Evolutionary conservation across 306 rosid species (phyloP), one percentile per base, ranked within the genome.

Genomic region (Prunus mira): DNA sequence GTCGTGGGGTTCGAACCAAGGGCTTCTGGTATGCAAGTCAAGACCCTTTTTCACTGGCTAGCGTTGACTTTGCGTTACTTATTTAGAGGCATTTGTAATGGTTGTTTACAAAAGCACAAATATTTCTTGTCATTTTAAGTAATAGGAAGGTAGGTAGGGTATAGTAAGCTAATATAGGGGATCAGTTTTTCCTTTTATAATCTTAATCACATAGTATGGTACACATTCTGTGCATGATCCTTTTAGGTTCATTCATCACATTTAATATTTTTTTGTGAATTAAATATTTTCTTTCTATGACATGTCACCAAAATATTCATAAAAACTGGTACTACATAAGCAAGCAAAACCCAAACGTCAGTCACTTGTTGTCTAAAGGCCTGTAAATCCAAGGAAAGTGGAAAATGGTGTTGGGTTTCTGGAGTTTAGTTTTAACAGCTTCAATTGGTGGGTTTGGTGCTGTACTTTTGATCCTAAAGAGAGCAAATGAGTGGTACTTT

Each of bases 401-500:
- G 71, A 63, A 76, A 61, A 67, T 76, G 87, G 72, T 58, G 43
- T 52, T 41, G 68, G 80, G 66, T 64, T 79, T 80, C 8, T 32
- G 66, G 20, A 54, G 73, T 78, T 27, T 68, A 50, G 72, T 80
- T 12, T 62, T 72, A 14, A 65, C 65, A 2, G 60, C 73, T 78
- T 64, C 79, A 27, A 27, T 87, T 68, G 90, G 77, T 41, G 86
- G 81, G 43, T 78, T 86, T 84, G 81, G 74, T 72, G 76, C 81
- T 61, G 77, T 88, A 30, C 75, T 78, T 69, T 79, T 82, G n/a
- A 17, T 88, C 27, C 22, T 84, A 19, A 80, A 80, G 82, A 88
- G 80, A 56, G 49, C 84, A 46, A 88, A 88, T 45, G 87, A 80
- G 50, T 88, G 93, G 93, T 75, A 80, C 67, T 76, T 88, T 58